These are phyloP conservation scores for Kuraishia ogatae DNA, from an alignment of 805 yeast species.

Conservation along the genomic window DNA sequence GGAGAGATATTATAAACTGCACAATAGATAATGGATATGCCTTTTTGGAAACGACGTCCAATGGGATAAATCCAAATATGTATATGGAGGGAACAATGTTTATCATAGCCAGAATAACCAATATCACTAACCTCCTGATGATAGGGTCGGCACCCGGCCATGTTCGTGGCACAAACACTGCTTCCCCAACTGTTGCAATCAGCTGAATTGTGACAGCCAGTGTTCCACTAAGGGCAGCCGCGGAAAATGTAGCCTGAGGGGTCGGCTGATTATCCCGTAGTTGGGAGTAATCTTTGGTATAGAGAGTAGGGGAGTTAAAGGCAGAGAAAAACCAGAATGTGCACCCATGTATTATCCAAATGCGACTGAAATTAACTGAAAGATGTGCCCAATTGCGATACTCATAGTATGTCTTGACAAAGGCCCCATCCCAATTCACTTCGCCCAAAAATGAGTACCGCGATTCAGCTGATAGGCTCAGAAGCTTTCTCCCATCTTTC, in stretches of 20 bases:
- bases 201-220: slow-evolving; percentile 33
- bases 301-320: slow-evolving; percentile 40
- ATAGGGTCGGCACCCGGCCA: slow-evolving; percentile 39
- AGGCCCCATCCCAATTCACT: slow-evolving; percentile 31
- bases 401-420: slow-evolving; percentile 39
- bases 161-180: slow-evolving; percentile 33
- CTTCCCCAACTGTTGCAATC: slow-evolving; percentile 32
- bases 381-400: slow-evolving; percentile 42
- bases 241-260: slow-evolving; percentile 32
- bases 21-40: slow-evolving; percentile 29
- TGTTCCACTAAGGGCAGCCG: slow-evolving; percentile 36
- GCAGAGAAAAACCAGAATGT: slow-evolving; percentile 45
- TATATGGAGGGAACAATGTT: slow-evolving; percentile 33
- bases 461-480: slow-evolving; percentile 19
- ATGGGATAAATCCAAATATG: slow-evolving; percentile 27
- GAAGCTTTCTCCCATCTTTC: slow-evolving; percentile 16
- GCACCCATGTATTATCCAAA: slow-evolving; percentile 44
- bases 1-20: slow-evolving; percentile 34
- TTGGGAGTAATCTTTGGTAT: slow-evolving; percentile 33
- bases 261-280: slow-evolving; percentile 35
- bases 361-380: slow-evolving; percentile 39
- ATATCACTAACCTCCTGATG: slow-evolving; percentile 23
- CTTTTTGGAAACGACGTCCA: slow-evolving; percentile 23
- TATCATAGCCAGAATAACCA: slow-evolving; percentile 22
- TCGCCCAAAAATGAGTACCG: slow-evolving; percentile 23